Base-by-base conservation (phyloP, 1,284 basidiomycete genomes). In the Tilletia indica region DNA sequence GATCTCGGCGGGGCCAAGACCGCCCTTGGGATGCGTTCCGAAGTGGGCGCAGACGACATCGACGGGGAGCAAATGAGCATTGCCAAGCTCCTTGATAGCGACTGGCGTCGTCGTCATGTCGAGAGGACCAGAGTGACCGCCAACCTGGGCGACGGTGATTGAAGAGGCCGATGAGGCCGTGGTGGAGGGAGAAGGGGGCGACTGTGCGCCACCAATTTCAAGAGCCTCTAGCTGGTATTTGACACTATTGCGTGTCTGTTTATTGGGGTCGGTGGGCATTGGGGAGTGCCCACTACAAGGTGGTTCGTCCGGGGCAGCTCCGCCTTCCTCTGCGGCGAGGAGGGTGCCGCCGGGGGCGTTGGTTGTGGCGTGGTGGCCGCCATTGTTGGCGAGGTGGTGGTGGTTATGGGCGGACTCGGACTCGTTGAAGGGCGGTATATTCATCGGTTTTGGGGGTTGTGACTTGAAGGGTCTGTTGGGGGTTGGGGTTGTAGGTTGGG, bases 281-380 rank as follows among this genome's bases (percentile, higher is more conserved):
- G 70, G 77, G 77, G 74, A 74, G 76, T 77, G 76, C 49, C 77
- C 77, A 78, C 77, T 78, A 78, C 77, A 76, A 74, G 75, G 75
- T 67, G 75, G 75, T 72, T 78, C 77, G 70, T 78, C 77, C 69
- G 73, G 74, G 39, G 61, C 61, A 5, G 61, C 38, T 25, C 61
- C 61, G 19, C 36, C 61, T 9, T 64, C 61, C 14, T 64, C 61
- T 25, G 61, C 31, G 61, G 61, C 38, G 61, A 42, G 61, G 34
- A 64, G 36, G 36, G 61, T 39, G 31, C 61, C 36, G 12, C 34
- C 34, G 51, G 16, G 51, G 16, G 51, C 21, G 51, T 54, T 54
- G 34, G 34, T 38, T 25, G 61, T 39, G 31, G 61, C 61, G 36
- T 42, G 38, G 61, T 9, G 9, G 36, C 12, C 38, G 34, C 38